Evolutionary conservation across 768 basidiomycete species (phyloP).

Genomic region (Boletus speciosus): DNA sequence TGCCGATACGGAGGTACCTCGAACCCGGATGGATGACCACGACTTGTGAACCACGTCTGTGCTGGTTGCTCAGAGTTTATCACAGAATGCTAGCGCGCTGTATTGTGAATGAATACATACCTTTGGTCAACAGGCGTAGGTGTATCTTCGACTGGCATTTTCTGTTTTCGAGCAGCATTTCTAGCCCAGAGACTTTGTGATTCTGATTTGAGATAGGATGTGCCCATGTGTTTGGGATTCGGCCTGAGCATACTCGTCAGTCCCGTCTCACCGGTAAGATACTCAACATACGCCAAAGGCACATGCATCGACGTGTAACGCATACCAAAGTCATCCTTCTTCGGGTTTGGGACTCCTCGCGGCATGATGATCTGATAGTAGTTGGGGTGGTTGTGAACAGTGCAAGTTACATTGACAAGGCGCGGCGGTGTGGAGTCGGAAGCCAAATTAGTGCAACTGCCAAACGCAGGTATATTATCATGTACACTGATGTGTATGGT

Average conservation of each 20-base stretch:
- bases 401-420: not conserved
- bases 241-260: slow-evolving; percentile 41
- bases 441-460: slow-evolving; percentile 11
- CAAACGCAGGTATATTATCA: not conserved
- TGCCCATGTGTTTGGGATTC: slow-evolving; percentile 77
- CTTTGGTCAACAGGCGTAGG: slow-evolving; percentile 43
- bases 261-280: slow-evolving; percentile 1
- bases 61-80: slow-evolving; percentile 29
- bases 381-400: not conserved
- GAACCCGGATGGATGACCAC: slow-evolving; percentile 81
- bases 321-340: slow-evolving; percentile 78
- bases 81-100: slow-evolving; percentile 9
- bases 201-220: slow-evolving; percentile 76
- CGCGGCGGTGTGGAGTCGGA: not conserved
- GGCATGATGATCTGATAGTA: slow-evolving; percentile 50
- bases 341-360: slow-evolving; percentile 76
- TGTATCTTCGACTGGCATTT: slow-evolving; percentile 41
- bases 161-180: slow-evolving; percentile 55
- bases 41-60: slow-evolving; percentile 73
- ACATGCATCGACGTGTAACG: slow-evolving; percentile 80
- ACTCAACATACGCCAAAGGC: slow-evolving; percentile 58
- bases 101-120: slow-evolving; percentile 27
- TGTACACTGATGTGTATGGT: slow-evolving; percentile 13
- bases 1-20: slow-evolving; percentile 67
- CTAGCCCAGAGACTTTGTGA: slow-evolving; percentile 70